phyloP scores from a whole-genome alignment of 345 rosid genomes.

The Citrus mangshanensis region DNA sequence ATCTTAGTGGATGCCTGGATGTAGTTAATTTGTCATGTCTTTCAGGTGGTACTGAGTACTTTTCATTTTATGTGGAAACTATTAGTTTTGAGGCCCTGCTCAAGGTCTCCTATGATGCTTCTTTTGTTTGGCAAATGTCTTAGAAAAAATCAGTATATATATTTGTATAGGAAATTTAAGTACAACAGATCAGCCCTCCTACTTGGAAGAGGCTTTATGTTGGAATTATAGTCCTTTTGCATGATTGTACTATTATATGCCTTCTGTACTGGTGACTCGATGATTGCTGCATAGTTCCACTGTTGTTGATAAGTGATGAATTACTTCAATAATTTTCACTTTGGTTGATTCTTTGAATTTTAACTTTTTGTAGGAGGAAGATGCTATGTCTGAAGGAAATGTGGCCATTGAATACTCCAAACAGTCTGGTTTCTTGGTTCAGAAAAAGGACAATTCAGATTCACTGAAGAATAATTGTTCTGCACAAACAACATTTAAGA shows the following conservation, averaged over 20 bases:
- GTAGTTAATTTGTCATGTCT: neutral
- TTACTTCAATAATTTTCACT: neutral
- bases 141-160: neutral
- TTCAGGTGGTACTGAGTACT: neutral
- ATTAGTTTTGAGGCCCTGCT: neutral
- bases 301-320: neutral
- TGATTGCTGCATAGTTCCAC: neutral
- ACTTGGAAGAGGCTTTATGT: neutral
- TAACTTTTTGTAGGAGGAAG: slow-evolving; percentile 41
- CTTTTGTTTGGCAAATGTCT: neutral
- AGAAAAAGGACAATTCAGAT: slow-evolving; percentile 38
- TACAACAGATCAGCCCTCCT: neutral
- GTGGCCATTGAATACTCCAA: slow-evolving; percentile 26
- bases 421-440: slow-evolving; percentile 34
- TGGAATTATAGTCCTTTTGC: neutral
- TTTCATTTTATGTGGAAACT: neutral
- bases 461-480: slow-evolving; percentile 42
- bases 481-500: slow-evolving; percentile 43
- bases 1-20: neutral
- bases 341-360: slow-evolving; percentile 10
- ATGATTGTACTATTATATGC: neutral
- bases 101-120: neutral
- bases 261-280: neutral
- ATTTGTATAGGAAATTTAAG: neutral
- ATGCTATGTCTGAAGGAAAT: slow-evolving; percentile 17